phyloP scores from a whole-genome alignment of 2,329 filamentous ascomycete genomes.

The Cladophialophora psammophila region DNA sequence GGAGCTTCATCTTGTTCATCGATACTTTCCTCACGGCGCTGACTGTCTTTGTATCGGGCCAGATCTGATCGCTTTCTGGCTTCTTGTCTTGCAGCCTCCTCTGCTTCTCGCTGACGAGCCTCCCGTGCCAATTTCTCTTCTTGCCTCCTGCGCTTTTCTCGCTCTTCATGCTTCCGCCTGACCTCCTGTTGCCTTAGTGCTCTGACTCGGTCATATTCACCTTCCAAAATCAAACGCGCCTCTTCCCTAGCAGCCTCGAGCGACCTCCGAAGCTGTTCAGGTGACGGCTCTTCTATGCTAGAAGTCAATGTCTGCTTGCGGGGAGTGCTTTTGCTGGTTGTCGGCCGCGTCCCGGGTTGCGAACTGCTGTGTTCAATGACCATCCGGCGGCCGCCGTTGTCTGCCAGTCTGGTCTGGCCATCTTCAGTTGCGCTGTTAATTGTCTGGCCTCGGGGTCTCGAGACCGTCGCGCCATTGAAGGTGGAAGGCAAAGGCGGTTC shows the following conservation, averaged over 20 bases:
- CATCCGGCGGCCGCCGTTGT: slow-evolving; percentile 10
- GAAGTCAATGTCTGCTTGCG: slow-evolving; percentile 12
- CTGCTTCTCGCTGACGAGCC: slow-evolving; percentile 10
- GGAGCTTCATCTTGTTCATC: background rate
- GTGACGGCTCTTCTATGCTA: background rate
- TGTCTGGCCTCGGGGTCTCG: slow-evolving; percentile 10
- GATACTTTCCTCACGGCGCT: background rate
- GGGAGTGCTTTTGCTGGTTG: slow-evolving; percentile 4
- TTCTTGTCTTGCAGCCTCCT: slow-evolving; percentile 1
- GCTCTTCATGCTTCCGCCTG: slow-evolving; percentile 25
- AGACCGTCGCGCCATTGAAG: slow-evolving; percentile 8
- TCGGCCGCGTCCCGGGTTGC: slow-evolving; percentile 1
- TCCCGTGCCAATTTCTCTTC: slow-evolving; percentile 9
- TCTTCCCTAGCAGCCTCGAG: slow-evolving; percentile 39
- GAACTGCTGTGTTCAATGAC: slow-evolving; percentile 15
- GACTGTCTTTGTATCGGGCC: background rate
- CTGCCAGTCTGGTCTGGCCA: background rate
- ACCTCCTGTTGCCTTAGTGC: slow-evolving; percentile 31
- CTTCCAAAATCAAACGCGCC: slow-evolving; percentile 40
- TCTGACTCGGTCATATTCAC: slow-evolving; percentile 36
- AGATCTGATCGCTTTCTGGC: background rate
- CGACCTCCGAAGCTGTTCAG: slow-evolving; percentile 26
- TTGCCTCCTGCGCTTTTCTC: slow-evolving; percentile 22
- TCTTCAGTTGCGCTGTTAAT: background rate
- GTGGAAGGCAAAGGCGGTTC: background rate